Evolutionary conservation across 768 basidiomycete species (phyloP).

Genomic region (Auricularia auricula-judae): DNA sequence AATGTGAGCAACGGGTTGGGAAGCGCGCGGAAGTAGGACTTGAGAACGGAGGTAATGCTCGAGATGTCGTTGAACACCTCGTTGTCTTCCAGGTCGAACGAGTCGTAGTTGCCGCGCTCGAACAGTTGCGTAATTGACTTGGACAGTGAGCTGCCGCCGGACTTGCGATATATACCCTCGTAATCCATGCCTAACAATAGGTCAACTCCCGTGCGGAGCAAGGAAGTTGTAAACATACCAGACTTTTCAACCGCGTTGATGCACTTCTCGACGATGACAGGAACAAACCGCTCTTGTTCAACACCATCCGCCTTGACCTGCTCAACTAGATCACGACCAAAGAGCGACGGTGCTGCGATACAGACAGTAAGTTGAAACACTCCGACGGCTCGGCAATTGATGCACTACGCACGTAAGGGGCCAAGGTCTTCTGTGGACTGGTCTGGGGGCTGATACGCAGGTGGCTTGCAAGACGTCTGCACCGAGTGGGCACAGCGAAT

Average conservation of each 20-base stretch:
- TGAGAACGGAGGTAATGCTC: constrained; percentile 91
- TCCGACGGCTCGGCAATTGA: constrained; percentile 4
- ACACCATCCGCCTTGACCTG: constrained; percentile 64
- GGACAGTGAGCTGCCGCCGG: constrained; percentile 83
- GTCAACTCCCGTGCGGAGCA: neutral
- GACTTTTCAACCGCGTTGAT: constrained; percentile 84
- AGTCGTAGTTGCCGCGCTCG: constrained; percentile 78
- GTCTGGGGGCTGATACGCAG: constrained; percentile 15
- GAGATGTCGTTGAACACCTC: constrained; percentile 96
- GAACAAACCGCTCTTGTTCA: constrained; percentile 51
- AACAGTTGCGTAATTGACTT: constrained; percentile 92
- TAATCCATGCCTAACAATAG: constrained; percentile 66
- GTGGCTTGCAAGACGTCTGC: constrained; percentile 46
- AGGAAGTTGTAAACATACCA: constrained; percentile 37
- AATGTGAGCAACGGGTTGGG: constrained; percentile 86
- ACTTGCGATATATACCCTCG: constrained; percentile 98
- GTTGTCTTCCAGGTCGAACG: constrained; percentile 79
- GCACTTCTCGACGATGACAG: constrained; percentile 90
- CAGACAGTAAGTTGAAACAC: neutral
- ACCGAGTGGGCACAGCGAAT: constrained; percentile 71
- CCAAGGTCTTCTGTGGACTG: constrained; percentile 14
- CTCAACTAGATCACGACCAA: constrained; percentile 78
- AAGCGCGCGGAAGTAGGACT: constrained; percentile 90
- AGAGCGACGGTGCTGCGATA: constrained; percentile 70
- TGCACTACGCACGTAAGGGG: constrained; percentile 21